These are phyloP conservation scores for Trichoderma gamsii DNA, from an alignment of 495 filamentous ascomycete species.

Conservation along the genomic window DNA sequence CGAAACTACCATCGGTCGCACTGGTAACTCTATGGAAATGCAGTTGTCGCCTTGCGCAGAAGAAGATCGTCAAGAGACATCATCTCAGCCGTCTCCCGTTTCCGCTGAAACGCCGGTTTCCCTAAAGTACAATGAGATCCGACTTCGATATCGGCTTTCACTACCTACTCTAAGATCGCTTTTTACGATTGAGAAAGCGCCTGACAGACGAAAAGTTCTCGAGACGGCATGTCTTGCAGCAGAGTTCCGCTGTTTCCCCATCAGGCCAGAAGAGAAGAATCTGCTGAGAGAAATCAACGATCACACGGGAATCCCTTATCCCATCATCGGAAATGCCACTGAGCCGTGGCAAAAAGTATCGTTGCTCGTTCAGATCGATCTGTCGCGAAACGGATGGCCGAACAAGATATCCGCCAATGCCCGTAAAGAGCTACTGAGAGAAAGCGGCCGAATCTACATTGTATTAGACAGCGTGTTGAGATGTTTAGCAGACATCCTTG, in stretches of 20 bases:
- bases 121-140: constrained; percentile 3
- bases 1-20: background rate
- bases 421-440: constrained; percentile 56
- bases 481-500: constrained; percentile 69
- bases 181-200: background rate
- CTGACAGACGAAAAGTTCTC: constrained; percentile 14
- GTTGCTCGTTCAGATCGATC: constrained; percentile 73
- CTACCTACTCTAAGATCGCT: constrained; percentile 2
- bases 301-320: constrained; percentile 62
- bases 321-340: constrained; percentile 70
- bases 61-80: background rate
- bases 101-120: background rate
- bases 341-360: constrained; percentile 78
- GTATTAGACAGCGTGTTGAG: constrained; percentile 68
- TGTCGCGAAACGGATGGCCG: constrained; percentile 70
- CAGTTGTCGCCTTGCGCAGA: background rate
- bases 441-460: constrained; percentile 68
- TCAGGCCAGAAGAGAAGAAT: constrained; percentile 67
- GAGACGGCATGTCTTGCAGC: constrained; percentile 25
- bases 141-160: constrained; percentile 15
- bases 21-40: background rate
- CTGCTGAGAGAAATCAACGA: constrained; percentile 81
- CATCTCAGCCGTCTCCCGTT: background rate
- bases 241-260: constrained; percentile 55
- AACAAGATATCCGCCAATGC: constrained; percentile 55